Evolutionary conservation across 768 basidiomycete genomes (phyloP).

Genomic region (Multifurca ochricompacta): DNA sequence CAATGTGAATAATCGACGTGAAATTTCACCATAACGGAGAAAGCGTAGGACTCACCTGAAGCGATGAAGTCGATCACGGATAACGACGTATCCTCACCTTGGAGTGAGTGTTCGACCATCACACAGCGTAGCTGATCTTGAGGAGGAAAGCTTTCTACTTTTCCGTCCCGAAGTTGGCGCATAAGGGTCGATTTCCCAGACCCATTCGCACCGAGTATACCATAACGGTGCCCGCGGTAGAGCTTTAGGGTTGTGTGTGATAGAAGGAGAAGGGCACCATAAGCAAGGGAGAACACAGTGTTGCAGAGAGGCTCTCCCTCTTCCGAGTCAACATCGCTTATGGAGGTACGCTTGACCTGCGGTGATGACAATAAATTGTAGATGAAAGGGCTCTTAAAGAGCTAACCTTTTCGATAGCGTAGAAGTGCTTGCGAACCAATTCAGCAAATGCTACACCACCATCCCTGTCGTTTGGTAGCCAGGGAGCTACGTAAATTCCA

Average conservation of each 20-base stretch:
- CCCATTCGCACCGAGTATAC: slow-evolving; percentile 94
- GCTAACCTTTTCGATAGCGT: slow-evolving; percentile 60
- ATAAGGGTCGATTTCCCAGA: slow-evolving; percentile 94
- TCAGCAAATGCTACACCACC: slow-evolving; percentile 47
- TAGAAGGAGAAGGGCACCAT: slow-evolving; percentile 87
- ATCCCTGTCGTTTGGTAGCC: slow-evolving; percentile 44
- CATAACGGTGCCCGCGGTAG: slow-evolving; percentile 86
- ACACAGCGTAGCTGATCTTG: slow-evolving; percentile 80
- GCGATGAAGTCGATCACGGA: slow-evolving; percentile 88
- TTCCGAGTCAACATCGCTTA: slow-evolving; percentile 38
- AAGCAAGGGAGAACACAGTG: slow-evolving; percentile 91
- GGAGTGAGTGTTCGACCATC: slow-evolving; percentile 96
- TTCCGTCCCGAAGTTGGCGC: slow-evolving; percentile 91
- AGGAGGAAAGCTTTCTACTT: slow-evolving; percentile 93
- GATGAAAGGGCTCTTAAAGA: slow-evolving; percentile 1
- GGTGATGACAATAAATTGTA: not conserved
- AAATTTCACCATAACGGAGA: not conserved
- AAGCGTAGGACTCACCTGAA: slow-evolving; percentile 43
- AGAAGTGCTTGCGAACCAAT: slow-evolving; percentile 62
- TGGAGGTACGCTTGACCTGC: slow-evolving; percentile 52
- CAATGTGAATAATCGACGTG: not conserved
- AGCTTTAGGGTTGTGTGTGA: slow-evolving; percentile 90
- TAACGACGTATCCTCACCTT: slow-evolving; percentile 82
- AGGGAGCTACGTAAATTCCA: slow-evolving; percentile 62
- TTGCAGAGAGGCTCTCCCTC: slow-evolving; percentile 88